Evolutionary conservation across 768 basidiomycete genomes (phyloP), one percentile per base, ranked within the genome.

Genomic region (Leccinellum rugosiceps): DNA sequence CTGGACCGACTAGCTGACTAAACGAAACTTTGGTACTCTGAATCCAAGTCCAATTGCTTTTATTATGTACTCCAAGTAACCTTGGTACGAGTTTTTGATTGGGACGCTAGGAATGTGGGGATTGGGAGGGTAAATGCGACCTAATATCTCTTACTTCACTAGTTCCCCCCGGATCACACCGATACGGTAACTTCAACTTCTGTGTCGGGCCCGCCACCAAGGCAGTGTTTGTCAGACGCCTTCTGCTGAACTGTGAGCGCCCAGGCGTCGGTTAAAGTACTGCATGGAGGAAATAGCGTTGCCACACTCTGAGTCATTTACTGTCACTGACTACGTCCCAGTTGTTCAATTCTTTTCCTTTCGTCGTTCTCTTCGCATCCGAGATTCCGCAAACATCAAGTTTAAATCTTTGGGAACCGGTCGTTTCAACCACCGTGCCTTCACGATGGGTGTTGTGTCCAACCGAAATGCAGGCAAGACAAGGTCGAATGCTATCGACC

Each of bases 1-100:
- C 55, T 25, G 25, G 25, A 25, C 25, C 4, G 32, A 26, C 48
- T 9, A n/a, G 52, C 49, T 69, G 68, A 69, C 65, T 61, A 6
- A 23, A 25, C 30, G 30, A 30, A 25, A n/a, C n/a, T n/a, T n/a
- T n/a, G n/a, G n/a, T n/a, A n/a, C n/a, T n/a, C n/a, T n/a, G n/a
- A n/a, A n/a, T n/a, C n/a, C n/a, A n/a, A n/a, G n/a, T n/a, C 25
- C 25, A 25, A 25, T 25, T 25, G 25, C 25, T 25, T 25, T 25
- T 25, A 25, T 25, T 25, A 25, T 25, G 25, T 25, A 25, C 25
- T 25, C 25, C 25, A 25, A 25, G 25, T 25, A 25, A n/a, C n/a
- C 25, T 25, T 25, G 4, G 25, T 25, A 25, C 3, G 25, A 25
- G 4, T 25, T 4, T 25, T 25, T 2, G 25, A 25, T 25, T 25